Conservation (phyloP, 2,329 filamentous ascomycete species). For the Aspergillus vadensis region DNA sequence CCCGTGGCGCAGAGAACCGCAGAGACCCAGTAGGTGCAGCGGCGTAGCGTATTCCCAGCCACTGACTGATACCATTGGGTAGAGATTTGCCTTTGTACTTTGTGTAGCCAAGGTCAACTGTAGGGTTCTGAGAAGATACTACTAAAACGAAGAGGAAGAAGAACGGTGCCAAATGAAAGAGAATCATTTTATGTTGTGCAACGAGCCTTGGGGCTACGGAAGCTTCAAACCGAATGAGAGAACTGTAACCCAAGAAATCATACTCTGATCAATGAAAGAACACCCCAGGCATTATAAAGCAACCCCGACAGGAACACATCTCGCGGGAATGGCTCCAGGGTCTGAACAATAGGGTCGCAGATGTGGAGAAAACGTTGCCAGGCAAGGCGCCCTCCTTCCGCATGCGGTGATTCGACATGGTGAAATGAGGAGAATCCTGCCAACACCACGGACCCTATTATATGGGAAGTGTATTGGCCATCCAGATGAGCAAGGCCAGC, state of each 20-base stretch:
- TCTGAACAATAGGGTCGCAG: neutral
- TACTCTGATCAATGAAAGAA: neutral
- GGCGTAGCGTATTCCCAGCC: conserved; percentile 75
- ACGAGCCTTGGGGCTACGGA: neutral
- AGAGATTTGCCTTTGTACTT: conserved; percentile 62
- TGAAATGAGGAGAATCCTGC: neutral
- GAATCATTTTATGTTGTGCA: conserved; percentile 3
- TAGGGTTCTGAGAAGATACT: conserved; percentile 27
- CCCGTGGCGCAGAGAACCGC: conserved; percentile 67
- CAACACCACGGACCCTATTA: neutral
- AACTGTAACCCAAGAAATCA: neutral
- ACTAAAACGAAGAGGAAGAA: conserved; percentile 22
- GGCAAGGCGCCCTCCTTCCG: neutral
- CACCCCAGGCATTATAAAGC: neutral
- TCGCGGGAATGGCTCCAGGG: neutral
- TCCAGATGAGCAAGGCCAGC: neutral
- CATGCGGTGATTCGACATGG: neutral
- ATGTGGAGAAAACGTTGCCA: neutral
- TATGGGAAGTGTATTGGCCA: neutral
- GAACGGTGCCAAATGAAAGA: conserved; percentile 1
- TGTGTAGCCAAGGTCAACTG: conserved; percentile 67
- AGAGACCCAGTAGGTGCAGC: conserved; percentile 66
- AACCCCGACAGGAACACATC: neutral
- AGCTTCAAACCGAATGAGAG: neutral
- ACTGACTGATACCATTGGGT: conserved; percentile 64